These are phyloP conservation scores for Penicillium concentricum DNA, from an alignment of 2,329 filamentous ascomycete genomes.

Conservation along the genomic window DNA sequence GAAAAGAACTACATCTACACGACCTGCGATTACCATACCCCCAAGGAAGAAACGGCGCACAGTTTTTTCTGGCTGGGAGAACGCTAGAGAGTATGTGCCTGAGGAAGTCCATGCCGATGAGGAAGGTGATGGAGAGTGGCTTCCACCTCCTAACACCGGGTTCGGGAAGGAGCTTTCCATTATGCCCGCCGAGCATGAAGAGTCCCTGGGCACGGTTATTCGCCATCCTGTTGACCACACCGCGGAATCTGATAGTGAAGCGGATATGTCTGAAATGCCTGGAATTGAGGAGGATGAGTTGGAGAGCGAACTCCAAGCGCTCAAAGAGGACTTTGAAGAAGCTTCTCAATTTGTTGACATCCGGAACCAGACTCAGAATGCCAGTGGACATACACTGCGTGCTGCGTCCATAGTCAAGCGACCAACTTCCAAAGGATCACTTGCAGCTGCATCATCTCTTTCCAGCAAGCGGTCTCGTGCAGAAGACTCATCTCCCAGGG, in stretches of 20 bases:
- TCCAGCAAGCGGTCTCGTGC: slow-evolving; percentile 21
- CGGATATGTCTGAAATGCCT: slow-evolving; percentile 29
- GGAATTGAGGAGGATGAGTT: slow-evolving; percentile 40
- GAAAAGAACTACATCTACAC: slow-evolving; percentile 53
- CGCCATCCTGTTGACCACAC: slow-evolving; percentile 32
- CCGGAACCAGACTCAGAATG: slow-evolving; percentile 10
- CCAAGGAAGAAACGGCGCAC: slow-evolving; percentile 67
- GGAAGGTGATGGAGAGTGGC: slow-evolving; percentile 34
- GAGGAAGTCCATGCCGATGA: slow-evolving; percentile 18
- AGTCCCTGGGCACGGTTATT: slow-evolving; percentile 38
- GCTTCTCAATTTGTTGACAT: slow-evolving; percentile 22
- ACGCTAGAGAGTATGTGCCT: slow-evolving; percentile 13
- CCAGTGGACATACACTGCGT: slow-evolving; percentile 13
- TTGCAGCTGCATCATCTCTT: slow-evolving; percentile 20
- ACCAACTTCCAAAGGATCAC: slow-evolving; percentile 20
- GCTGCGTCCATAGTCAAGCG: slow-evolving; percentile 19
- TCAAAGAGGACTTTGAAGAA: slow-evolving; percentile 44
- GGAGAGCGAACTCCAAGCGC: slow-evolving; percentile 46
- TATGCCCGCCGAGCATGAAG: slow-evolving; percentile 26
- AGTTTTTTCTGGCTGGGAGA: slow-evolving; percentile 30
- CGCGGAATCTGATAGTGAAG: slow-evolving; percentile 33
- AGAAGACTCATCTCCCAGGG: slow-evolving; percentile 25
- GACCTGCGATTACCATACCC: slow-evolving; percentile 69
- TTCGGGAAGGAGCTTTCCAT: slow-evolving; percentile 29
- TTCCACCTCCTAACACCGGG: slow-evolving; percentile 25